Evolutionary conservation across 768 basidiomycete genomes (phyloP).

Genomic region (Hydnum rufescens): DNA sequence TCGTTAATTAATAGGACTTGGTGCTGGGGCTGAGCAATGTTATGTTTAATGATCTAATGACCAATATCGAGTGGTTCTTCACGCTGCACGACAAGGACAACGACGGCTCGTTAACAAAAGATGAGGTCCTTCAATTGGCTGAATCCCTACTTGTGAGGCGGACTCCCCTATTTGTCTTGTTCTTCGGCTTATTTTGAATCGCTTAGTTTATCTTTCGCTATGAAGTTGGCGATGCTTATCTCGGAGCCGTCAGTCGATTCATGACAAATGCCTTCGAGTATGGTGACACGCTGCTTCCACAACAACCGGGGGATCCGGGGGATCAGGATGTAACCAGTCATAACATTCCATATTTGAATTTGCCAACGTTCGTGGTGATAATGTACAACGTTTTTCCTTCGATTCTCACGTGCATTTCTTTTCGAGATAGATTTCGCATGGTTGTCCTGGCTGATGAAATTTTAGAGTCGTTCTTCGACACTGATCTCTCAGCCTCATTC

Average conservation of each 20-base stretch:
- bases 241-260: constrained; percentile 89
- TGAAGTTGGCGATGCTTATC: constrained; percentile 88
- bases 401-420: neutral
- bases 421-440: constrained; percentile 68
- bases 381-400: neutral
- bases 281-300: constrained; percentile 66
- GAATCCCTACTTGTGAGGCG: constrained; percentile 71
- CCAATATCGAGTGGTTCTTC: constrained; percentile 98
- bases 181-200: neutral
- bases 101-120: constrained; percentile 87
- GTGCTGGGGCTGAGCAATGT: constrained; percentile 77
- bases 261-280: constrained; percentile 99
- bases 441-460: constrained; percentile 93
- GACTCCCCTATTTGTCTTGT: constrained; percentile 4
- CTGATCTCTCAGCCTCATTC: constrained; percentile 79
- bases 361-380: constrained; percentile 42
- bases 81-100: constrained; percentile 89
- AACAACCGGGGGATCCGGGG: neutral
- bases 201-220: constrained; percentile 89
- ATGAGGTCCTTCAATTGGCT: constrained; percentile 86
- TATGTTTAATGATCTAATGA: constrained; percentile 94
- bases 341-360: constrained; percentile 83
- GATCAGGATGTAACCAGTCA: constrained; percentile 26
- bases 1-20: constrained; percentile 42
- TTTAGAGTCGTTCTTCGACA: constrained; percentile 90